Base-by-base conservation (phyloP, 176 grass and related monocot genomes). In the Miscanthus lutarioriparius region DNA sequence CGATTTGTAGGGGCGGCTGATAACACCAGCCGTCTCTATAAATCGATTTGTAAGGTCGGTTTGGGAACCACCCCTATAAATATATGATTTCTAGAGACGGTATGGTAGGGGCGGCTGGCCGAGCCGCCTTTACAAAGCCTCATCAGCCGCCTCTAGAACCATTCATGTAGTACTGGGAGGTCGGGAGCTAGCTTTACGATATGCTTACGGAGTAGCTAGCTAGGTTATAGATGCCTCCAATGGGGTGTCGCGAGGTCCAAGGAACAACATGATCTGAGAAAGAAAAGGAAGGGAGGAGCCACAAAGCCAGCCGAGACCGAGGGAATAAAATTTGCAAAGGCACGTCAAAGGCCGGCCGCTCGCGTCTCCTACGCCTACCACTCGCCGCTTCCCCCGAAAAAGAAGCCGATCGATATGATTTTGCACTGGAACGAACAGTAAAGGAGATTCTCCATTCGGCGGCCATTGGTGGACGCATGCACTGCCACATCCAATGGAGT, bases 301-400 rank as follows among this genome's bases (percentile, higher is more conserved):
- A 33, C n/a, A 8, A 10, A 39, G 7, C 28, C 1, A 17, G 3
- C 19, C 15, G 45, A n/a, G 32, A 8, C 53, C 53, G 53, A 58
- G 53, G 8, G 53, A 30, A 41, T 19, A 40, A 15, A 17, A 28
- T 43, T 26, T 30, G 38, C 14, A 25, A 26, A 65, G 76, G 10
- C 76, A 44, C 20, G 40, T 59, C 54, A 66, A 79, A 53, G 17
- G 47, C 47, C 19, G 37, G 59, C 81, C 76, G 66, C 56, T 43
- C 72, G 56, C 26, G 12, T 27, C 69, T 12, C 2, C 51, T 58
- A 53, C 85, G 87, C 87, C 82, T 85, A 80, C 87, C 82, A 69
- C 82, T 85, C 86, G 87, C 87, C 87, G 83, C 87, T 85, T 89
- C 77, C 32, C 25, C 32, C 40, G 40, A 43, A 43, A 43, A 43